Evolutionary conservation across 768 basidiomycete species (phyloP).

Genomic region (Pleurotus djamor): DNA sequence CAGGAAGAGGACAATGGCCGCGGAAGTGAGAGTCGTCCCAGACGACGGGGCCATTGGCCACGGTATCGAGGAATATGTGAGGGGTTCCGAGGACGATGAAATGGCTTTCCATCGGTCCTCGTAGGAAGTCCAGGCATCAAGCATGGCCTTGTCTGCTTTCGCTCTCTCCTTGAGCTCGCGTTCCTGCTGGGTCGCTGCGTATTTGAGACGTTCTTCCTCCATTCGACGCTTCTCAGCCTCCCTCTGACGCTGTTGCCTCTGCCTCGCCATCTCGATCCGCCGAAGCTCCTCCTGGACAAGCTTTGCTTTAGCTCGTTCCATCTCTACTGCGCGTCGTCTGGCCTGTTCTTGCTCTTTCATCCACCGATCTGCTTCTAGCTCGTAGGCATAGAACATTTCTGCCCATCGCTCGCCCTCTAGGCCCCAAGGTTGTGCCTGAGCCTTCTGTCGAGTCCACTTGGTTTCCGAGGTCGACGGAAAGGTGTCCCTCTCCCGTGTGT

Average conservation of each 20-base stretch:
- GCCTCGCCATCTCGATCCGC: conserved; percentile 45
- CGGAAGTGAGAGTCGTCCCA: conserved; percentile 49
- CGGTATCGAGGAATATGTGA: conserved; percentile 64
- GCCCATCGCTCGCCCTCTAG: conserved; percentile 42
- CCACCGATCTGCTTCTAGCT: conserved; percentile 50
- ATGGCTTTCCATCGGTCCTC: conserved; percentile 65
- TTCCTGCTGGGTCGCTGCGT: conserved; percentile 34
- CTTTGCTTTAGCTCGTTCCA: conserved; percentile 42
- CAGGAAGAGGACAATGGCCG: conserved; percentile 59
- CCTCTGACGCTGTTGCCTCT: conserved; percentile 36
- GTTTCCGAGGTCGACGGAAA: not conserved
- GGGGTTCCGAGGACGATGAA: conserved; percentile 35
- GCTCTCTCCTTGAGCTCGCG: conserved; percentile 36
- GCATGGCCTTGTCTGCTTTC: conserved; percentile 39
- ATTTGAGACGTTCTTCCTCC: conserved; percentile 44
- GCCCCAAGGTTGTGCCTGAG: conserved; percentile 18
- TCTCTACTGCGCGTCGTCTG: conserved; percentile 40
- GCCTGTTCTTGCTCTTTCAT: conserved; percentile 48
- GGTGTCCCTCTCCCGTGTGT: conserved; percentile 14
- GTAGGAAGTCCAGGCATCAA: conserved; percentile 62
- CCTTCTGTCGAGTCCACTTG: conserved; percentile 9
- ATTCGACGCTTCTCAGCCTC: conserved; percentile 46
- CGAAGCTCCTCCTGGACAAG: conserved; percentile 53
- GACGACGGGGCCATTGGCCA: conserved; percentile 56
- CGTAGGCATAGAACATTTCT: conserved; percentile 49